Evolutionary conservation across 805 yeast genomes (phyloP).

Genomic region (Millerozyma acaciae): DNA sequence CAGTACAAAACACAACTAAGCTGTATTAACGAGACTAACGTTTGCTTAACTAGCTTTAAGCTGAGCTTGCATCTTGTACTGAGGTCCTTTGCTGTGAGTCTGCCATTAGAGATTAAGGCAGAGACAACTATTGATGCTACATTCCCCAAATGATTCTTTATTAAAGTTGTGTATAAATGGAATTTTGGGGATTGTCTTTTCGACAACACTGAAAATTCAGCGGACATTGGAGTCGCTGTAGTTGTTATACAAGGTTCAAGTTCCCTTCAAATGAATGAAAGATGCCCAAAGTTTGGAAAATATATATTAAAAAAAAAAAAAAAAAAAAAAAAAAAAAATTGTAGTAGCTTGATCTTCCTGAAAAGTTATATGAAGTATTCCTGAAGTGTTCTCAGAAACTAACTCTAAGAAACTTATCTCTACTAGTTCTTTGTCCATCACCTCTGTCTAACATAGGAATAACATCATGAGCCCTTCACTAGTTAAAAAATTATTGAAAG

Average conservation of each 20-base stretch:
- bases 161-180: conserved; percentile 51
- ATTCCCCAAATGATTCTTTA: conserved; percentile 63
- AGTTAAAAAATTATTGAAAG: conserved; percentile 25
- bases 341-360: no score
- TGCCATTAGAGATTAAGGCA: conserved; percentile 61
- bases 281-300: not conserved
- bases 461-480: not conserved
- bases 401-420: no score
- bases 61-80: conserved; percentile 45
- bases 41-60: conserved; percentile 50
- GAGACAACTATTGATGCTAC: conserved; percentile 64
- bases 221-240: conserved; percentile 13
- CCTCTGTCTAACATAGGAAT: no score
- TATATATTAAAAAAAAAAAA: not conserved
- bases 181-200: conserved; percentile 60
- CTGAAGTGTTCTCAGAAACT: no score
- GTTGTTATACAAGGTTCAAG: not conserved
- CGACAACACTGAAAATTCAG: conserved; percentile 19
- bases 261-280: not conserved
- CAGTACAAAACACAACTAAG: conserved; percentile 70
- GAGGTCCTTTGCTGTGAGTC: conserved; percentile 56
- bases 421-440: no score
- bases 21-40: conserved; percentile 75
- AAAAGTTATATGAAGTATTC: no score
- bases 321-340: conserved; percentile 1